Conservation (phyloP, 257 asterid species). For the Haberlea rhodopensis region DNA sequence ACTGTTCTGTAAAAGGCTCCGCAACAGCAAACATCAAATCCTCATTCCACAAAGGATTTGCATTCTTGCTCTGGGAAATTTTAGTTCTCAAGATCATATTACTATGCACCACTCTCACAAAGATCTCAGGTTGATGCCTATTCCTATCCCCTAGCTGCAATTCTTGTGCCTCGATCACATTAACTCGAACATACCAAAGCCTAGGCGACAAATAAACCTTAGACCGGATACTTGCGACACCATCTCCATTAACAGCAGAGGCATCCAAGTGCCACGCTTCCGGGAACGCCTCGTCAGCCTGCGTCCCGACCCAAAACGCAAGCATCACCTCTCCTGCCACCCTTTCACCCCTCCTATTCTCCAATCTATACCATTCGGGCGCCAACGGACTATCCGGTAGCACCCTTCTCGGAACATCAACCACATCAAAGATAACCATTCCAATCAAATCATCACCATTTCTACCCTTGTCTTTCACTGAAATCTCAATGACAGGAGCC, state of each 20-base stretch:
- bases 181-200: slow-evolving; percentile 83
- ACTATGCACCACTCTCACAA: slow-evolving; percentile 50
- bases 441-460: slow-evolving; percentile 51
- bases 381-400: slow-evolving; percentile 97
- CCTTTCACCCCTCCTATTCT: slow-evolving; percentile 47
- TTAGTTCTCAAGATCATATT: slow-evolving; percentile 51
- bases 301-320: slow-evolving; percentile 87
- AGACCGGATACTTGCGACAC: slow-evolving; percentile 55
- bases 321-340: slow-evolving; percentile 75
- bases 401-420: slow-evolving; percentile 74
- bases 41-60: slow-evolving; percentile 82
- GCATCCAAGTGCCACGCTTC: slow-evolving; percentile 85
- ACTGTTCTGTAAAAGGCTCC: slow-evolving; percentile 81
- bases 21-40: slow-evolving; percentile 82
- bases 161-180: slow-evolving; percentile 88
- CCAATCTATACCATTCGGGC: slow-evolving; percentile 85
- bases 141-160: slow-evolving; percentile 48
- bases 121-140: slow-evolving; percentile 59
- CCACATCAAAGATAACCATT: no score
- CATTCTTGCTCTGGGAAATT: slow-evolving; percentile 44
- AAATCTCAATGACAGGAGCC: slow-evolving; percentile 50
- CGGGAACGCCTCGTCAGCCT: slow-evolving; percentile 87
- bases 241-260: slow-evolving; percentile 52
- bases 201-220: slow-evolving; percentile 89
- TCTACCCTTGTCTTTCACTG: slow-evolving; percentile 56